Base-by-base conservation (phyloP, 225 moss, liverwort and hornwort species). In the Anthoceros angustus region DNA sequence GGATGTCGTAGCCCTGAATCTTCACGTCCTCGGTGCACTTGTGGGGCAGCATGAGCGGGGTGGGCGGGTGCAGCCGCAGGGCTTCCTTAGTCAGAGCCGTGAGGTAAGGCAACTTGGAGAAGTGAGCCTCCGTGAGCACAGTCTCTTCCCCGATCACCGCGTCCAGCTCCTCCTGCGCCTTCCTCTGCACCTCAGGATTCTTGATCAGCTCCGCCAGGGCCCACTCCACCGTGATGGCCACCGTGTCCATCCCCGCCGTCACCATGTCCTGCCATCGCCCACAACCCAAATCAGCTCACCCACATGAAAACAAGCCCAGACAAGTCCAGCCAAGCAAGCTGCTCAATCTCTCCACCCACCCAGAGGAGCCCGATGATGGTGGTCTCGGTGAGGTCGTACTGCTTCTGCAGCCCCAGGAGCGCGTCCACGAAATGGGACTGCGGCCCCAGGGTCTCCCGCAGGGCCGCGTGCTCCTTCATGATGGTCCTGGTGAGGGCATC, bases 191-290 rank as follows among this genome's bases (percentile, higher is more conserved):
- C 8, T 87, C 79, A 7, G 98, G 98, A 50, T 98, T 84, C 40
- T 82, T 84, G 71, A 98, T 82, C 48, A 98, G 80, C 74, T 98
- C 98, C 2, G 98, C 98, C 77, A 98, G 76, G 12, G 92, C 89
- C 98, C 98, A 98, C 68, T 98, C 98, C 16, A 80, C 98, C 12
- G 92, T 74, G 38, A 98, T 98, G n/a, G 89, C 98, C 23, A 88
- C 87, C 62, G 98, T 98, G 71, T 98, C 98, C 91, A 98, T 91
- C 14, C 98, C 98, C 41, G 98, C 98, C 25, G 98, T 98, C 42
- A 98, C 87, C 98, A 98, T 98, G 43, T 98, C 92, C 91, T 92
- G 86, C 20, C 5, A 18, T 32, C n/a, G 8, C 32, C 32, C 32
- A 32, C 32, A 32, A 32, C 32, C 39, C 40, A 71, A 12, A 70